Conservation (phyloP, 768 basidiomycete species). For the Tylopilus rubrobrunneus region DNA sequence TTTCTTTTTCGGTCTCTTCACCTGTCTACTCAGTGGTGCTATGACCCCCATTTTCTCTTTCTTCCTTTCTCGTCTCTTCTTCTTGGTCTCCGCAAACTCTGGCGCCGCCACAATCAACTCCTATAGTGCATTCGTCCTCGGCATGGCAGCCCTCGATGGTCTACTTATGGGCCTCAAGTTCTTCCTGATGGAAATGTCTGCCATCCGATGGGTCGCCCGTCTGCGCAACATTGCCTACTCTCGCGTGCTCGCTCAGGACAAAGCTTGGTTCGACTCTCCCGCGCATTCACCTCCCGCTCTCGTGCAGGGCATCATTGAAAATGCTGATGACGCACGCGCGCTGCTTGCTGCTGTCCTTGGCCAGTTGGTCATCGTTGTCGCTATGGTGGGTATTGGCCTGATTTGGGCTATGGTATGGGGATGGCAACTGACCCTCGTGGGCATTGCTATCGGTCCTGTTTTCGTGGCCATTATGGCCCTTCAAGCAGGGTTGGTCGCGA, state of each 20-base stretch:
- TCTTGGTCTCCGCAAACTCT: conserved; percentile 69
- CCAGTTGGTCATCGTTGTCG: conserved; percentile 65
- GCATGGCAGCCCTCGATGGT: conserved; percentile 73
- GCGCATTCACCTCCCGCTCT: conserved; percentile 57
- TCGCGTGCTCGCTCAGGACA: conserved; percentile 74
- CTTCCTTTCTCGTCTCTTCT: conserved; percentile 78
- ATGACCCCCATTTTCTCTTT: conserved; percentile 92
- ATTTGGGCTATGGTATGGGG: conserved; percentile 85
- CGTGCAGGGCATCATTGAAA: conserved; percentile 78
- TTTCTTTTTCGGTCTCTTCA: conserved; percentile 62
- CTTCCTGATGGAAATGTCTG: conserved; percentile 72
- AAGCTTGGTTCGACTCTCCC: conserved; percentile 77
- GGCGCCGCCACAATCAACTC: conserved; percentile 61
- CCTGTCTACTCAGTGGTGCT: conserved; percentile 72
- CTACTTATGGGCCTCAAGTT: conserved; percentile 72
- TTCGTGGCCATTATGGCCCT: conserved; percentile 72
- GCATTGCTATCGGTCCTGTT: conserved; percentile 81
- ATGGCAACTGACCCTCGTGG: conserved; percentile 92
- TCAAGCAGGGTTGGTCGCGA: conserved; percentile 70
- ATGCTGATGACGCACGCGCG: conserved; percentile 81
- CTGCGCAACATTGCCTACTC: conserved; percentile 56
- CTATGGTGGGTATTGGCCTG: conserved; percentile 83
- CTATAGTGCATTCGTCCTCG: conserved; percentile 70
- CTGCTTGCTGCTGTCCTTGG: conserved; percentile 71
- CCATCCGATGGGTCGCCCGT: conserved; percentile 68